These are phyloP conservation scores for Aspergillus ibericus DNA, from an alignment of 2,329 filamentous ascomycete genomes.

Conservation along the genomic window DNA sequence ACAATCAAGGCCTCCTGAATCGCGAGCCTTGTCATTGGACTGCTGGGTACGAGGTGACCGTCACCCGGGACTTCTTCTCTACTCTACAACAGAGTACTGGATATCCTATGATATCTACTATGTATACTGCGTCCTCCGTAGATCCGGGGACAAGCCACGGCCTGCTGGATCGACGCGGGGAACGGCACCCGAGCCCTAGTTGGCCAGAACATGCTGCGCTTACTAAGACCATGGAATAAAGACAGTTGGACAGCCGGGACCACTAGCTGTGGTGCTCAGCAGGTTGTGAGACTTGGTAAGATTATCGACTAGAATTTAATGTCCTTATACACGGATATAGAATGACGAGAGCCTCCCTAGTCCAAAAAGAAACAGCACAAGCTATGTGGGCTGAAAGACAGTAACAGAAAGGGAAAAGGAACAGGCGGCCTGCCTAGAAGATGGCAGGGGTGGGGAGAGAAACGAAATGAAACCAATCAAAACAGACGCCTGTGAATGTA, in stretches of 20 bases:
- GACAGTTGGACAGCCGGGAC: neutral
- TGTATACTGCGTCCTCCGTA: too few species aligned
- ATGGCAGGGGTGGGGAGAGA: neutral
- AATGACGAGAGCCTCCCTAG: neutral
- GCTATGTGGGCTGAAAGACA: neutral
- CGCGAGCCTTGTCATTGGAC: neutral
- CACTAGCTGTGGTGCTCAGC: neutral
- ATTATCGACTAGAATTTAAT: conserved; percentile 8
- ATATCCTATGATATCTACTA: too few species aligned
- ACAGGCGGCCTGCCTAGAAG: neutral
- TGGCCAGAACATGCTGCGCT: neutral
- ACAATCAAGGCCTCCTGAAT: neutral
- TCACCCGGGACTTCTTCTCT: too few species aligned
- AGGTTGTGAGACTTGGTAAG: neutral
- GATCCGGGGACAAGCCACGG: neutral
- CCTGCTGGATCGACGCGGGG: neutral
- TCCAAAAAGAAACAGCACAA: neutral
- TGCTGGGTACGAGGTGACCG: neutral
- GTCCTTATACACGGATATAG: neutral
- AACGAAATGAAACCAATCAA: neutral
- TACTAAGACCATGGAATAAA: neutral
- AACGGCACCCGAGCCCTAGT: neutral
- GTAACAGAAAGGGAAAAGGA: neutral
- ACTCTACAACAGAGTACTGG: too few species aligned
- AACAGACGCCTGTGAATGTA: conserved; percentile 2